phyloP scores from a whole-genome alignment of 805 yeast species.

The Candida yuanshanica region DNA sequence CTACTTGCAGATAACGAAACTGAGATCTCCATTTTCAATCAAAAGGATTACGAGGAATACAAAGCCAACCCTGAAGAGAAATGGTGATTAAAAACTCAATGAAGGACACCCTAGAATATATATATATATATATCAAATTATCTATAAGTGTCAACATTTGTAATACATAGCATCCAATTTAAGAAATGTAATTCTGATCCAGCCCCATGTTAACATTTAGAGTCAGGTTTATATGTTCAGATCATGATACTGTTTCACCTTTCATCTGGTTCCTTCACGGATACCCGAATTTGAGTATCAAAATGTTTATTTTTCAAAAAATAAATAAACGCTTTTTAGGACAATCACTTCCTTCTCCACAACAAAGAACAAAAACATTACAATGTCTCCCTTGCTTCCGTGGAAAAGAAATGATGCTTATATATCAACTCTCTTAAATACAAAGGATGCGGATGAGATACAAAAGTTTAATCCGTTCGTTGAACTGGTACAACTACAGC shows the following conservation, averaged over 20 bases:
- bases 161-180: not conserved
- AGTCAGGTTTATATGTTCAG: no score
- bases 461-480: not conserved
- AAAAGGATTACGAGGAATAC: slow-evolving; percentile 57
- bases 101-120: not conserved
- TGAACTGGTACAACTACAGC: not conserved
- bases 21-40: slow-evolving; percentile 78
- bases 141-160: not conserved
- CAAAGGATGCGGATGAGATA: not conserved
- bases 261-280: no score
- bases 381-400: not conserved
- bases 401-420: not conserved
- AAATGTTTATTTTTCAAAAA: no score
- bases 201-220: not conserved
- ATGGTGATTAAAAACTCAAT: slow-evolving; percentile 49
- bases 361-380: not conserved
- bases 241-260: no score
- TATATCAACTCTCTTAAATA: not conserved
- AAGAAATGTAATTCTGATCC: not conserved
- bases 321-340: no score
- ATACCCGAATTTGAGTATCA: no score
- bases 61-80: slow-evolving; percentile 84
- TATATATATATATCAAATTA: not conserved
- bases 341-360: no score
- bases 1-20: slow-evolving; percentile 67